Evolutionary conservation across 2,329 filamentous ascomycete species (phyloP).

Genomic region (Colletotrichum orbiculare): DNA sequence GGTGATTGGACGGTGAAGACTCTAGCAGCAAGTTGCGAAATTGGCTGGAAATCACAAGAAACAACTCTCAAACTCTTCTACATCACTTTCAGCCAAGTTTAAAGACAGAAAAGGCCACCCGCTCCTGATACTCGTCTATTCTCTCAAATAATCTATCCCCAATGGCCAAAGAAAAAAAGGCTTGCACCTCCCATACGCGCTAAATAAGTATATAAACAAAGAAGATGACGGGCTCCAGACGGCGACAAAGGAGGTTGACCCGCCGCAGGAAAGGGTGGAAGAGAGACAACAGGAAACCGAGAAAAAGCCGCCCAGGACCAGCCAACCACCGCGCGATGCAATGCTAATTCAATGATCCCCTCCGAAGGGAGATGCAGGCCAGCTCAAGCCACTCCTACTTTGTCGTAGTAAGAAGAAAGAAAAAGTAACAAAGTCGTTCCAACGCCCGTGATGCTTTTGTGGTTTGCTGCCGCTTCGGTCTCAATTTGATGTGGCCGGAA

Average conservation of each 20-base stretch:
- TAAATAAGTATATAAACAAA: background rate
- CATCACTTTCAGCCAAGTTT: too few relatives aligned
- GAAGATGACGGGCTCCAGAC: background rate
- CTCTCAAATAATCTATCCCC: background rate
- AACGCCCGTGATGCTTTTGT: constrained; percentile 8
- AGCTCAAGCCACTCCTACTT: constrained; percentile 20
- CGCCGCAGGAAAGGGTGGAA: background rate
- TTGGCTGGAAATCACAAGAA: too few relatives aligned
- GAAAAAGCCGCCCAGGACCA: background rate
- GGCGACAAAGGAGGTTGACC: background rate
- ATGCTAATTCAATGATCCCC: constrained; percentile 13
- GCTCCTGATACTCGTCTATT: constrained; percentile 6
- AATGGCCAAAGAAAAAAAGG: constrained; percentile 1
- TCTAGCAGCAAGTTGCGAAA: too few relatives aligned
- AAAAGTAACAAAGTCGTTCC: background rate
- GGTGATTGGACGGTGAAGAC: too few relatives aligned
- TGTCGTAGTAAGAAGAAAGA: constrained; percentile 5
- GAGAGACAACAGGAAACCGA: constrained; percentile 1
- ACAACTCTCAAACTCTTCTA: too few relatives aligned
- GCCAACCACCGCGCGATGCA: constrained; percentile 22
- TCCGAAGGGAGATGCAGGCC: constrained; percentile 23
- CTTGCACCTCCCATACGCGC: constrained; percentile 19
- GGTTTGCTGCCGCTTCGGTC: constrained; percentile 2
- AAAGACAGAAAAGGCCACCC: background rate
- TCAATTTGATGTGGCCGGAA: background rate